phyloP scores from a whole-genome alignment of 2,329 filamentous ascomycete species.

The Decorospora gaudefroyi region DNA sequence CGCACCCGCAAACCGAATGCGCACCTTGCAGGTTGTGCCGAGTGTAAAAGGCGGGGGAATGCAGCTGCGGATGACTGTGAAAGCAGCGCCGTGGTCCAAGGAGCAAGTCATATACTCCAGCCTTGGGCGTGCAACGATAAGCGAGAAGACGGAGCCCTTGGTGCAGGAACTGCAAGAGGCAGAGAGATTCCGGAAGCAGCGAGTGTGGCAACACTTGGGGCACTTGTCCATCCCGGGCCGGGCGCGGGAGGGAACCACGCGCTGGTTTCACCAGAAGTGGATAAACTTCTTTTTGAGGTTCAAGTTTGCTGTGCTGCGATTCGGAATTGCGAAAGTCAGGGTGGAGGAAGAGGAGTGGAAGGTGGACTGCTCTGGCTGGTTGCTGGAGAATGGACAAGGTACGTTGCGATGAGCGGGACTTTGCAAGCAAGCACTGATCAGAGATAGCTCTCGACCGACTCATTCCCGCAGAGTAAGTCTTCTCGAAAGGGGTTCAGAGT shows the following conservation, averaged over 20 bases:
- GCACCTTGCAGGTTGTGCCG: slow-evolving; percentile 39
- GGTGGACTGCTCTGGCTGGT: slow-evolving; percentile 42
- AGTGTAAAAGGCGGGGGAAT: slow-evolving; percentile 34
- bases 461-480: slow-evolving; percentile 32
- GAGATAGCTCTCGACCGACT: slow-evolving; percentile 40
- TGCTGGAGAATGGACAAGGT: slow-evolving; percentile 45
- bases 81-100: slow-evolving; percentile 30
- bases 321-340: slow-evolving; percentile 39
- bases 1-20: slow-evolving; percentile 38
- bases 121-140: slow-evolving; percentile 36
- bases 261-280: slow-evolving; percentile 45
- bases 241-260: slow-evolving; percentile 36
- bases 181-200: slow-evolving; percentile 34
- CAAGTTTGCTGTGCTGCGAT: slow-evolving; percentile 43
- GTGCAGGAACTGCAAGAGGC: slow-evolving; percentile 39
- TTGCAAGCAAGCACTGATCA: slow-evolving; percentile 11
- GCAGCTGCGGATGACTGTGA: slow-evolving; percentile 39
- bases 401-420: slow-evolving; percentile 9
- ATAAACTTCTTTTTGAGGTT: slow-evolving; percentile 44
- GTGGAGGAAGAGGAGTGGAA: slow-evolving; percentile 44
- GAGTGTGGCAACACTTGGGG: slow-evolving; percentile 34
- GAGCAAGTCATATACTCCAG: slow-evolving; percentile 38
- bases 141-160: slow-evolving; percentile 42
- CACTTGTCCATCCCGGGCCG: slow-evolving; percentile 28
- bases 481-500: background rate